phyloP scores from a whole-genome alignment of 2,329 filamentous ascomycete genomes.

The Ophiostoma australiae region DNA sequence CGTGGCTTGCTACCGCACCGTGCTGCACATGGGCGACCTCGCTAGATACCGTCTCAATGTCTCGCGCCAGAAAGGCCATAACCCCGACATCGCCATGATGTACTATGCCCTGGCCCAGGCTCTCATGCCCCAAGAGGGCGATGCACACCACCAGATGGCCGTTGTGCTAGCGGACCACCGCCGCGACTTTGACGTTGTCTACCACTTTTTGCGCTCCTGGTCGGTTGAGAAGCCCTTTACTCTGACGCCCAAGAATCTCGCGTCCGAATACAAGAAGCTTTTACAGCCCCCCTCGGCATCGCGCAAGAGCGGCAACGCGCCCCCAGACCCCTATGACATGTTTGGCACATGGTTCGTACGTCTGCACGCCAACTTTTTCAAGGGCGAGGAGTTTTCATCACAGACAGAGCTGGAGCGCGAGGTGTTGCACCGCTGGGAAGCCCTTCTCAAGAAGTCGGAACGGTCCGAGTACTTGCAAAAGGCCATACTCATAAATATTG shows the following conservation, averaged over 20 bases:
- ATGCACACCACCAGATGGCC: slow-evolving; percentile 84
- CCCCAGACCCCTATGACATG: slow-evolving; percentile 55
- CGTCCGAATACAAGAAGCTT: slow-evolving; percentile 66
- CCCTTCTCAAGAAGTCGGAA: slow-evolving; percentile 64
- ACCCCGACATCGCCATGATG: slow-evolving; percentile 72
- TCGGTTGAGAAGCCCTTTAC: slow-evolving; percentile 70
- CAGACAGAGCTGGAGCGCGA: slow-evolving; percentile 81
- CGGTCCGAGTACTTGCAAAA: slow-evolving; percentile 65
- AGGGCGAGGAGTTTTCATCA: slow-evolving; percentile 66
- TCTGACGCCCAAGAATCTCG: slow-evolving; percentile 69
- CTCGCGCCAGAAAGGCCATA: slow-evolving; percentile 64
- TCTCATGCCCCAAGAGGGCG: slow-evolving; percentile 71
- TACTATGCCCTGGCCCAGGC: slow-evolving; percentile 81
- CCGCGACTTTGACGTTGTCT: slow-evolving; percentile 72
- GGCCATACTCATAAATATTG: slow-evolving; percentile 79
- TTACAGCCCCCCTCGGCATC: slow-evolving; percentile 34
- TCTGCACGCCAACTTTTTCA: slow-evolving; percentile 79
- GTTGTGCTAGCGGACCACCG: slow-evolving; percentile 76
- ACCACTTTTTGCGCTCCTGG: slow-evolving; percentile 82
- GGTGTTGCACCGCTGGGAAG: slow-evolving; percentile 70
- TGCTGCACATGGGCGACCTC: slow-evolving; percentile 85
- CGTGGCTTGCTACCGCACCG: slow-evolving; percentile 71
- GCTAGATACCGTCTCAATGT: slow-evolving; percentile 73
- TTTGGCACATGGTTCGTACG: slow-evolving; percentile 78
- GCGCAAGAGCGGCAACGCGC: slow-evolving; percentile 28